Evolutionary conservation across 177 flowering plant genomes (phyloP).

Genomic region (Telopea speciosissima): DNA sequence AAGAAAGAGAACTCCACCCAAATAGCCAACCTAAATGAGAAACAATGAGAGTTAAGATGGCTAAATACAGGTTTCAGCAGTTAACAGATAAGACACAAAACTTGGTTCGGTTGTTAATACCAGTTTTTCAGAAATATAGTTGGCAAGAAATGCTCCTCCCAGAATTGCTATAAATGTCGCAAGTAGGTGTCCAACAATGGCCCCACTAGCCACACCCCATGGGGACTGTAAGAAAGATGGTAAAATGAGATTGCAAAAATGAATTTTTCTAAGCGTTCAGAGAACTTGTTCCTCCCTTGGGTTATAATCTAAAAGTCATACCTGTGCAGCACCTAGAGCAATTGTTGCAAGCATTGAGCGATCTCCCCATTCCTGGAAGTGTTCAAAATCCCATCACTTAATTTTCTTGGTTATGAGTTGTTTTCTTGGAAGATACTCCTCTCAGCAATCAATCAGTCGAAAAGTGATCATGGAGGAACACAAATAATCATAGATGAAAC

Average conservation of each 20-base stretch:
- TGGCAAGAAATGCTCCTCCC: slow-evolving; percentile 93
- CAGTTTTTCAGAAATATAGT: slow-evolving; percentile 92
- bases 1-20: slow-evolving; percentile 81
- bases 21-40: slow-evolving; percentile 72
- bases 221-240: slow-evolving; percentile 54
- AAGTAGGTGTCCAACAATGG: slow-evolving; percentile 84
- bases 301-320: slow-evolving; percentile 14
- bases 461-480: background rate
- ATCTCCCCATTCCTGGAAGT: slow-evolving; percentile 96
- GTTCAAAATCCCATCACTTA: slow-evolving; percentile 3
- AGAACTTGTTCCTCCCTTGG: background rate
- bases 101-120: slow-evolving; percentile 26
- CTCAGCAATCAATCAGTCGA: background rate
- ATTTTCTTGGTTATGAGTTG: background rate
- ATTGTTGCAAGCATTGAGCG: slow-evolving; percentile 99
- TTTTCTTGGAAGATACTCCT: background rate
- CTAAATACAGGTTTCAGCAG: background rate
- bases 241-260: background rate
- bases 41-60: background rate
- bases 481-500: background rate
- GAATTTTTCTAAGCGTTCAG: background rate
- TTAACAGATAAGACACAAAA: background rate
- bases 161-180: slow-evolving; percentile 77
- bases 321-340: slow-evolving; percentile 99
- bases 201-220: slow-evolving; percentile 97